Conservation (phyloP, 768 basidiomycete species). For the Pleurotus cornucopiae region DNA sequence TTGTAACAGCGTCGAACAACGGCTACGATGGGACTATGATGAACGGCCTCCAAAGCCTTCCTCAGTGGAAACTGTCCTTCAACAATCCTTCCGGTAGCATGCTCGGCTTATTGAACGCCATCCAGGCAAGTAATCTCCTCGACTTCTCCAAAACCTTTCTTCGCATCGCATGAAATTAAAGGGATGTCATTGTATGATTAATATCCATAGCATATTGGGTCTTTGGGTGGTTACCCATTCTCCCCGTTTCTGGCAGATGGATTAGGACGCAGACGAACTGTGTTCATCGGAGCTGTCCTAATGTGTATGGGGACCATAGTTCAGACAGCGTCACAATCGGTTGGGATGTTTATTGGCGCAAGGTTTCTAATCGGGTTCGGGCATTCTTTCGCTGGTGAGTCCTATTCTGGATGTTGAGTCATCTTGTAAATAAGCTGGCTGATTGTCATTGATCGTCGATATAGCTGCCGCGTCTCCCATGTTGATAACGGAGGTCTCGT, state of each 20-base stretch:
- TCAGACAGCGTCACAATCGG: too few relatives aligned
- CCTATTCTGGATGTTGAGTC: too few relatives aligned
- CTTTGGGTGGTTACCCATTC: neutral
- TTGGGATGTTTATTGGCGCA: too few relatives aligned
- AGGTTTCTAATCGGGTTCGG: too few relatives aligned
- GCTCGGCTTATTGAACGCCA: slow-evolving; percentile 2
- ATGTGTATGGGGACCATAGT: slow-evolving; percentile 25
- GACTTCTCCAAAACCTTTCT: too few relatives aligned
- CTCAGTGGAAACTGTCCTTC: neutral
- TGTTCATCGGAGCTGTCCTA: slow-evolving; percentile 23
- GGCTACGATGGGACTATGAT: slow-evolving; percentile 19
- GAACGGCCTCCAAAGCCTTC: slow-evolving; percentile 6
- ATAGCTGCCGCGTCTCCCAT: slow-evolving; percentile 63
- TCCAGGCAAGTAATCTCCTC: neutral
- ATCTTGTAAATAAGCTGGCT: too few relatives aligned
- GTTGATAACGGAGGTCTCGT: slow-evolving; percentile 70
- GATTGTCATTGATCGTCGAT: too few relatives aligned
- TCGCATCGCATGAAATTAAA: neutral
- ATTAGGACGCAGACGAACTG: neutral
- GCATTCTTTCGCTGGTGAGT: too few relatives aligned
- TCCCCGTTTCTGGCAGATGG: slow-evolving; percentile 1
- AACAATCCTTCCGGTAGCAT: slow-evolving; percentile 3
- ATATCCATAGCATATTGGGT: neutral
- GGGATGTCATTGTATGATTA: neutral
- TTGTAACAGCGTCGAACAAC: slow-evolving; percentile 44